These are phyloP conservation scores for Ormosia semicastrata DNA, from an alignment of 306 rosid species.

Conservation along the genomic window DNA sequence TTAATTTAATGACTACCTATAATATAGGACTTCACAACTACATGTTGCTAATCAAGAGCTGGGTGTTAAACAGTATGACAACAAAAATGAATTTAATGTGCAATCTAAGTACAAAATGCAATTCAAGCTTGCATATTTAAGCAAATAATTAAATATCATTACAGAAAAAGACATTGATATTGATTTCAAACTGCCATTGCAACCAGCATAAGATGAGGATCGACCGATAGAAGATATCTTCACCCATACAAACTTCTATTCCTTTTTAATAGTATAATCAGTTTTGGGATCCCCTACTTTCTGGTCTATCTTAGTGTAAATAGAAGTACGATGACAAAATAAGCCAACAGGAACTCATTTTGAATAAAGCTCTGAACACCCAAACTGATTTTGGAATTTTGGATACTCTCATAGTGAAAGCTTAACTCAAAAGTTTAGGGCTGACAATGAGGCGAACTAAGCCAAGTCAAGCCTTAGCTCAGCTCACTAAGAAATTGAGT, in stretches of 20 bases:
- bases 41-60: constrained; percentile 7
- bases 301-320: neutral
- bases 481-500: too few relatives aligned
- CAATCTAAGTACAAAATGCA: neutral
- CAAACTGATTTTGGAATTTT: neutral
- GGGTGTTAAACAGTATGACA: neutral
- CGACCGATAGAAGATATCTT: neutral
- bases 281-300: neutral
- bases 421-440: neutral
- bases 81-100: neutral
- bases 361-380: neutral
- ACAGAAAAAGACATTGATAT: neutral
- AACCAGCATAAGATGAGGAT: neutral
- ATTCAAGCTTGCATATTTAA: neutral
- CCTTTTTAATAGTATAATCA: neutral
- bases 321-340: neutral
- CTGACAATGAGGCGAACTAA: too few relatives aligned
- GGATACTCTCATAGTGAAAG: neutral
- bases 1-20: neutral
- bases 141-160: neutral
- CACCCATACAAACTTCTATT: neutral
- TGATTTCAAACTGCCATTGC: neutral
- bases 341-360: neutral
- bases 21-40: neutral
- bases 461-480: too few relatives aligned